phyloP scores from a whole-genome alignment of 306 rosid genomes.

The Prunus dulcis region DNA sequence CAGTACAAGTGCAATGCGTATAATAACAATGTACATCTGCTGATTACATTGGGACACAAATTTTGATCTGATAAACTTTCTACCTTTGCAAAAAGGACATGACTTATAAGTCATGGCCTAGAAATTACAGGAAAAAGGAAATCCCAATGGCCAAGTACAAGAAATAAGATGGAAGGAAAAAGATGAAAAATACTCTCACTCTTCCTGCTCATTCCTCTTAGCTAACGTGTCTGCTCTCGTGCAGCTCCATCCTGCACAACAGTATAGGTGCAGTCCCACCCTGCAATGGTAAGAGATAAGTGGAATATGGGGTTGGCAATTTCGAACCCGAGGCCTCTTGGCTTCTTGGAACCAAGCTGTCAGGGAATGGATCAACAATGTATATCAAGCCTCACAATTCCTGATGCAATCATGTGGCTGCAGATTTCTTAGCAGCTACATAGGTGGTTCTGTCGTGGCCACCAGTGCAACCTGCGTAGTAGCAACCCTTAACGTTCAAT shows the following conservation, averaged over 20 bases:
- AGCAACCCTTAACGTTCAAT: slow-evolving; percentile 51
- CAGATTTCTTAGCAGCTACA: slow-evolving; percentile 31
- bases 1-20: neutral
- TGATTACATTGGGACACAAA: slow-evolving; percentile 2
- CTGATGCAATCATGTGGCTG: slow-evolving; percentile 25
- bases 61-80: slow-evolving; percentile 1
- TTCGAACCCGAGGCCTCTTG: neutral
- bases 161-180: neutral
- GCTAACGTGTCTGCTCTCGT: neutral
- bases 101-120: neutral
- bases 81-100: slow-evolving; percentile 2
- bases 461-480: slow-evolving; percentile 35
- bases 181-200: neutral
- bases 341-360: neutral
- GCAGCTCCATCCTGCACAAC: neutral
- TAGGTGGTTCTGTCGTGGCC: slow-evolving; percentile 33
- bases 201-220: neutral
- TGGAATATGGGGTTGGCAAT: neutral
- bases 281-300: neutral
- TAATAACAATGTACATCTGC: neutral
- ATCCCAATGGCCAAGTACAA: neutral
- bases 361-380: slow-evolving; percentile 2
- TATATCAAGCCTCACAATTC: slow-evolving; percentile 3
- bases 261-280: neutral
- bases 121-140: neutral